These are phyloP conservation scores for Drechslerella stenobrocha DNA, from an alignment of 2,329 filamentous ascomycete genomes.

Conservation along the genomic window DNA sequence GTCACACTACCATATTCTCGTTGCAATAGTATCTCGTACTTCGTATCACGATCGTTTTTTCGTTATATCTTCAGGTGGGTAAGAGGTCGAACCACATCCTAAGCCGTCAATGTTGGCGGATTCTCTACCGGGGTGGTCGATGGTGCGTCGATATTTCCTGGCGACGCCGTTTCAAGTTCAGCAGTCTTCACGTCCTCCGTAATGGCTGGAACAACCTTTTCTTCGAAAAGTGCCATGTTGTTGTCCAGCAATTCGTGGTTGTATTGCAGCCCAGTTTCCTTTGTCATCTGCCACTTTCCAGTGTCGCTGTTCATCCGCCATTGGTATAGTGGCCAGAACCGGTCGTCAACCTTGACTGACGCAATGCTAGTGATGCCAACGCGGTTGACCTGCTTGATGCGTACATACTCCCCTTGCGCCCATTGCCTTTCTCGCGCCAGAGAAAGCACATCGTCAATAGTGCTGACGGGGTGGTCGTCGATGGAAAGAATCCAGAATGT, in stretches of 20 bases:
- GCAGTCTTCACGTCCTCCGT: not conserved
- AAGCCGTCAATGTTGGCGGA: too few relatives aligned
- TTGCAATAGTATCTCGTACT: too few relatives aligned
- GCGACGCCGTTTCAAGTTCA: not conserved
- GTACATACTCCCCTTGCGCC: slow-evolving; percentile 53
- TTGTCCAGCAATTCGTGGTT: slow-evolving; percentile 29
- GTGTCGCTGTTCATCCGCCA: slow-evolving; percentile 35
- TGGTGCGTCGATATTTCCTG: not conserved
- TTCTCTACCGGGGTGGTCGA: too few relatives aligned
- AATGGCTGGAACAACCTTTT: slow-evolving; percentile 8
- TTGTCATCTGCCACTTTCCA: slow-evolving; percentile 47
- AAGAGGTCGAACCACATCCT: too few relatives aligned
- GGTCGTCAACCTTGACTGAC: slow-evolving; percentile 52
- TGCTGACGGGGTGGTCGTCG: slow-evolving; percentile 50
- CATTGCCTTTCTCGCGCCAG: slow-evolving; percentile 52
- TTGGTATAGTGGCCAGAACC: slow-evolving; percentile 51
- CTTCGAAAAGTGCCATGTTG: slow-evolving; percentile 24
- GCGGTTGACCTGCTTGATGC: slow-evolving; percentile 53
- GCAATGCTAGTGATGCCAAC: slow-evolving; percentile 53
- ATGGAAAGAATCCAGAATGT: slow-evolving; percentile 53
- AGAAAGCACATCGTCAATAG: slow-evolving; percentile 51
- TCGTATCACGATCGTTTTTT: too few relatives aligned
- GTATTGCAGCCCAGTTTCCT: slow-evolving; percentile 40
- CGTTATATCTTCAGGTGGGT: too few relatives aligned
- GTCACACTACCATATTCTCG: not conserved